Percentiles rank a stretch among this genome's conserved stretches.
phyloP scores from a whole-genome alignment of 257 asterid species.

The Jasminum sambac region DNA sequence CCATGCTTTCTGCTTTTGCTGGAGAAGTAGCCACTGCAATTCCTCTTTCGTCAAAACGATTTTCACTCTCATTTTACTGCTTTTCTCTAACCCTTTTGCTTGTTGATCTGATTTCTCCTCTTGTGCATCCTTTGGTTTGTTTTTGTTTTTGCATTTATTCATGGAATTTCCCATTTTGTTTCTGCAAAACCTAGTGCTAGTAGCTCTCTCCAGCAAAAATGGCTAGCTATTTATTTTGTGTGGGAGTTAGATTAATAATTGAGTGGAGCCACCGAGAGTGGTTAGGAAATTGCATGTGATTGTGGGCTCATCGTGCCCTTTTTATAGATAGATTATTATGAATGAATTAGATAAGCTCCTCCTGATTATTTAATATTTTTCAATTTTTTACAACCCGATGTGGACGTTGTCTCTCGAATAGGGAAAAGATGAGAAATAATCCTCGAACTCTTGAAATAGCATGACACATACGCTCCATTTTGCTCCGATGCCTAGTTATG shows the following conservation, averaged over 20 bases:
- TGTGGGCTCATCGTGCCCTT: background rate
- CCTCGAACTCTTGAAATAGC: too few species aligned
- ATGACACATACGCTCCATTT: too few species aligned
- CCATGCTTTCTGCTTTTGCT: background rate
- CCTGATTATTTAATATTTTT: background rate
- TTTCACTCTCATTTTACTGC: slow-evolving; percentile 4
- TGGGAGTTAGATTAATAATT: too few species aligned
- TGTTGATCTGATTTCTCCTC: background rate
- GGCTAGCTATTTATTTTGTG: background rate
- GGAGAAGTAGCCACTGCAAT: slow-evolving; percentile 4
- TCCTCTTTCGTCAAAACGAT: slow-evolving; percentile 3
- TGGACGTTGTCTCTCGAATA: background rate
- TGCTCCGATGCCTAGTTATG: too few species aligned
- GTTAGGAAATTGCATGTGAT: slow-evolving; percentile 2
- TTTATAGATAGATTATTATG: background rate
- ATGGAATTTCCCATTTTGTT: background rate
- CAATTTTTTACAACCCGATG: background rate
- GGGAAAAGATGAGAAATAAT: too few species aligned
- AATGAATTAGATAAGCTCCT: background rate
- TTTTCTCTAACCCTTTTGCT: background rate
- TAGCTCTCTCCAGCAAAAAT: background rate
- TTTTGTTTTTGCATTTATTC: background rate
- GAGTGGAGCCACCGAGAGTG: too few species aligned
- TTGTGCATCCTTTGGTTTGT: background rate
- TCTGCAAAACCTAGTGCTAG: background rate